Base-by-base conservation (phyloP, 140 eudicot species). In the Erigeron philadelphicus region DNA sequence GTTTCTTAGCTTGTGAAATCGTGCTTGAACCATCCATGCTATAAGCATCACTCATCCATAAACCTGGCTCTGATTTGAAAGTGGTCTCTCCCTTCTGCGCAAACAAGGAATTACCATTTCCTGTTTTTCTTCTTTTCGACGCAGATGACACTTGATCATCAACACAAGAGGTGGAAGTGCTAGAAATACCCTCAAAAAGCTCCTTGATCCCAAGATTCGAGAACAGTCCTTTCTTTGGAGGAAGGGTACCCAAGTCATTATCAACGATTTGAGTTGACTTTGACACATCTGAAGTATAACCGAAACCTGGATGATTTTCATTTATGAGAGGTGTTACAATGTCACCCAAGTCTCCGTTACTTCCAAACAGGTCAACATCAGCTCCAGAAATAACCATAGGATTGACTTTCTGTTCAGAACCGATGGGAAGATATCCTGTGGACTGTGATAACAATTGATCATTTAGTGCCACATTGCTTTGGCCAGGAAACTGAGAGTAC, bases 181-280 rank as follows among this genome's bases (percentile, higher is more conserved):
- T 76, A 50, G 84, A 74, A 57, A 61, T 62, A 46, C 84, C 87
- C 68, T 83, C 88, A 50, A 88, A 79, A 66, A 83, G 79, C 83
- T 81, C 85, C 50, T 83, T 84, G 48, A 88, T 85, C 25, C 98
- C 98, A 70, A 88, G 81, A 76, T 86, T 83, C 49, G 98, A 88
- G 86, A 92, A 88, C 68, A 92, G 79, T 17, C 85, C 84, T 57
- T 86, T 84, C 57, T 79, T 71, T 4, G 81, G 77, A 64, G 53
- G 72, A 46, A 35, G 55, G 49, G 69, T 77, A 62, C 47, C 16
- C 8, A 75, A 13, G 68, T 67, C 81, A 49, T 47, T 74, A 11
- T 13, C 47, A 8, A 70, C 73, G 25, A 40, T 58, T 58, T 68
- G 74, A 70, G 70, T 73, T 15, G 80, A 49, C 25, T 9, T 41